Percentiles rank a stretch among this genome's conserved stretches.
These are phyloP conservation scores for Lepiota venenata DNA, from an alignment of 768 basidiomycete species.

Conservation along the genomic window DNA sequence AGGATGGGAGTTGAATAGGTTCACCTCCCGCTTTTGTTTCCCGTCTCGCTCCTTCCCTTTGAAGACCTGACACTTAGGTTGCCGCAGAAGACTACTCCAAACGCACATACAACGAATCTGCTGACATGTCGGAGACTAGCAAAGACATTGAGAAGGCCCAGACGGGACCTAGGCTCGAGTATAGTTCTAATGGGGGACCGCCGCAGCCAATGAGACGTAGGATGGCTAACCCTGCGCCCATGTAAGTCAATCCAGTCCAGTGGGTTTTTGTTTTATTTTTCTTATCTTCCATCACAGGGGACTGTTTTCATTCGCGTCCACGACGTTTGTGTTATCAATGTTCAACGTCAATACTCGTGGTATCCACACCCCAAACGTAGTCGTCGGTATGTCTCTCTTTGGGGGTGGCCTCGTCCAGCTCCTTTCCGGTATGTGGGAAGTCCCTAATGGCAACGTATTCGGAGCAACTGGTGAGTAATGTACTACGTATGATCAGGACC, in stretches of 20 bases:
- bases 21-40: too few relatives aligned
- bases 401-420: conserved; percentile 77
- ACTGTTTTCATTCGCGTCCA: conserved; percentile 37
- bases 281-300: conserved; percentile 29
- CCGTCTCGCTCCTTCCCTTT: background rate
- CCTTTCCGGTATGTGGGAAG: conserved; percentile 81
- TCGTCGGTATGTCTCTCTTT: conserved; percentile 76
- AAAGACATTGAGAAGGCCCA: conserved; percentile 29
- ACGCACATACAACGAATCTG: background rate
- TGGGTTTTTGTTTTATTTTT: background rate
- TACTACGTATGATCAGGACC: too few relatives aligned
- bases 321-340: conserved; percentile 68
- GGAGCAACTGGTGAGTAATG: conserved; percentile 58
- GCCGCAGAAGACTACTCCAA: conserved; percentile 1
- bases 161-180: conserved; percentile 20
- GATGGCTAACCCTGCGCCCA: conserved; percentile 62
- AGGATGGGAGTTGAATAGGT: background rate
- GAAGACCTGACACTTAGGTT: background rate
- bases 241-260: conserved; percentile 30
- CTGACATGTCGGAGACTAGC: conserved; percentile 24
- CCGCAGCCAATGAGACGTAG: conserved; percentile 25
- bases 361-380: conserved; percentile 51
- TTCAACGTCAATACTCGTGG: conserved; percentile 55
- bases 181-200: background rate
- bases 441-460: conserved; percentile 58